These are phyloP conservation scores for Trichoderma harzianum DNA, from an alignment of 2,329 filamentous ascomycete species.

Conservation along the genomic window DNA sequence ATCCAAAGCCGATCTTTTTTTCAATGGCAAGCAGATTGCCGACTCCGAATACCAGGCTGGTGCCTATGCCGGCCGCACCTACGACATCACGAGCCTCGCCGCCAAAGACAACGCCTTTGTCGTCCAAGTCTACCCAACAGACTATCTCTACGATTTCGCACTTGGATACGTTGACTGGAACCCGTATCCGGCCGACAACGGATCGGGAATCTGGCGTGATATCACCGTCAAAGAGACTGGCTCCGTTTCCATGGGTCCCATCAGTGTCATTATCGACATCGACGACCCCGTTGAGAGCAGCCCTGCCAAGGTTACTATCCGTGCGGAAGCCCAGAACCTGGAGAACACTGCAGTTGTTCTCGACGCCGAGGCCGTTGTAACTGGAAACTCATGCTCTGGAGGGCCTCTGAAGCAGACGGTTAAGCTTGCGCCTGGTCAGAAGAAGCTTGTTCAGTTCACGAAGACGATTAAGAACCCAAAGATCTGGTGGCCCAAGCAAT, in stretches of 20 bases:
- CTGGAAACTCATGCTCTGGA: conserved; percentile 29
- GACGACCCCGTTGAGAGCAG: conserved; percentile 21
- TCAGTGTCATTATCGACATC: conserved; percentile 46
- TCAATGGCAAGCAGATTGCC: conserved; percentile 54
- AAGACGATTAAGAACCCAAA: conserved; percentile 40
- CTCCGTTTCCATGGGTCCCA: conserved; percentile 41
- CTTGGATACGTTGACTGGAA: conserved; percentile 37
- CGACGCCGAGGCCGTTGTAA: conserved; percentile 33
- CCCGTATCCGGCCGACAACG: conserved; percentile 54
- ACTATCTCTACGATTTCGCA: conserved; percentile 57
- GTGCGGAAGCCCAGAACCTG: conserved; percentile 39
- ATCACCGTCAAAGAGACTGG: conserved; percentile 55
- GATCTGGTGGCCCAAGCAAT: conserved; percentile 61
- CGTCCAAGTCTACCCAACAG: conserved; percentile 54
- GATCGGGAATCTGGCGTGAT: conserved; percentile 60
- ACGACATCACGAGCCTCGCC: conserved; percentile 50
- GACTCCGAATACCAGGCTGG: conserved; percentile 49
- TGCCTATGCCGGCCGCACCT: conserved; percentile 53
- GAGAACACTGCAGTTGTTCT: conserved; percentile 39
- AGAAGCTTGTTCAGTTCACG: conserved; percentile 35
- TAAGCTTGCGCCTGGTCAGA: conserved; percentile 37
- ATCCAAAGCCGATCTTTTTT: conserved; percentile 56
- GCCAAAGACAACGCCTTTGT: conserved; percentile 47
- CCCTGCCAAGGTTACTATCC: conserved; percentile 38
- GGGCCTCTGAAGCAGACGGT: conserved; percentile 32